Evolutionary conservation across 179 eudicot genomes (phyloP).

Genomic region (Pouteria campechiana): DNA sequence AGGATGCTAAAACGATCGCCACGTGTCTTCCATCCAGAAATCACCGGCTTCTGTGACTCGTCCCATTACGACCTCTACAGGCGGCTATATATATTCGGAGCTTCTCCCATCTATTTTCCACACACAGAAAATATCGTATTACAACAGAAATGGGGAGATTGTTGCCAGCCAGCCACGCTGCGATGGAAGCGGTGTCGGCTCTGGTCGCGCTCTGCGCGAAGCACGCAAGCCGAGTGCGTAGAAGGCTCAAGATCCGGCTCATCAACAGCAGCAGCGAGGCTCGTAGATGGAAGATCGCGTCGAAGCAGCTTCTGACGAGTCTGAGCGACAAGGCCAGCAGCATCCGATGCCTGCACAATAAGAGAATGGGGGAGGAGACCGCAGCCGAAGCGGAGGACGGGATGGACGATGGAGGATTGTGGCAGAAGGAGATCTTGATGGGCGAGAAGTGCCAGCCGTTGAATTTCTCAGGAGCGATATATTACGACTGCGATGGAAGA

Average conservation of each 20-base stretch:
- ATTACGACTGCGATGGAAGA: slow-evolving; percentile 40
- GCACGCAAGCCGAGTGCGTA: slow-evolving; percentile 9
- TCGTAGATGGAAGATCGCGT: too few species aligned
- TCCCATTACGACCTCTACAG: too few species aligned
- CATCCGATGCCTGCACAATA: neutral
- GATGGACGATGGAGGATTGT: slow-evolving; percentile 40
- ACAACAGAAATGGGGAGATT: too few species aligned
- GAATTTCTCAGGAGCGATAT: slow-evolving; percentile 56
- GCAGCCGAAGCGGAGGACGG: slow-evolving; percentile 9
- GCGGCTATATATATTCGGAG: too few species aligned
- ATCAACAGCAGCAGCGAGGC: neutral
- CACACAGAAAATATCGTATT: too few species aligned
- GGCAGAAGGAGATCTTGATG: slow-evolving; percentile 63
- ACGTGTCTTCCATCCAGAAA: too few species aligned
- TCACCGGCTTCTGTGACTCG: too few species aligned
- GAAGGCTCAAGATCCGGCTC: neutral
- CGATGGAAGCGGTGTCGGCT: slow-evolving; percentile 11
- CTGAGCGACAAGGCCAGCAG: slow-evolving; percentile 12
- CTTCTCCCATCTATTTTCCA: too few species aligned
- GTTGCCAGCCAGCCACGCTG: too few species aligned
- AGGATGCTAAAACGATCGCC: too few species aligned
- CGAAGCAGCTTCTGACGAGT: slow-evolving; percentile 13
- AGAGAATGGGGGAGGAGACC: neutral
- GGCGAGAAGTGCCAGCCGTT: slow-evolving; percentile 72
- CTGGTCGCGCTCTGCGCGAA: slow-evolving; percentile 20